Evolutionary conservation across 192 early-diverging fungal species (phyloP).

Genomic region (Coemansia sp.): DNA sequence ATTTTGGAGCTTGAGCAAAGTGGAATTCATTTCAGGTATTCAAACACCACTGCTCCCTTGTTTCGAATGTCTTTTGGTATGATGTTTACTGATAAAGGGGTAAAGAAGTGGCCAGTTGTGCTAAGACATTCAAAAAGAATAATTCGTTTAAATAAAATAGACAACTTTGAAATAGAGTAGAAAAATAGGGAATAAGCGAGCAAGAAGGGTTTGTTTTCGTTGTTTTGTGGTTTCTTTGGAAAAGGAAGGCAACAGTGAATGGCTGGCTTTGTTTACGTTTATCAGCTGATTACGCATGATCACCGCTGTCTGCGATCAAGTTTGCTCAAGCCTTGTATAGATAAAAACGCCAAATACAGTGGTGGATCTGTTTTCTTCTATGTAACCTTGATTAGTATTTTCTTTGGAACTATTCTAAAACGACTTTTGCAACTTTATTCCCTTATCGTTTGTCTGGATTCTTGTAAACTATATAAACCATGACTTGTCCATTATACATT

Average conservation of each 20-base stretch:
- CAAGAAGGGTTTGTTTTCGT: not conserved
- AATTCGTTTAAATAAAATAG: not conserved
- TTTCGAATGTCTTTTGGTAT: no score
- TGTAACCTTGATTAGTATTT: no score
- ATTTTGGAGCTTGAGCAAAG: conserved; percentile 44
- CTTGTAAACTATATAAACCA: no score
- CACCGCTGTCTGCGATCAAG: not conserved
- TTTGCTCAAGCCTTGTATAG: no score
- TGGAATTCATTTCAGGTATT: conserved; percentile 15
- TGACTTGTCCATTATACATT: no score
- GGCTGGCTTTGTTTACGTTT: not conserved
- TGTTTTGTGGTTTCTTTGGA: no score
- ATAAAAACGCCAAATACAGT: no score
- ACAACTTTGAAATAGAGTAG: not conserved
- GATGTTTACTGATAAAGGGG: not conserved
- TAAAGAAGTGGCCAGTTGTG: not conserved
- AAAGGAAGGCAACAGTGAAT: not conserved
- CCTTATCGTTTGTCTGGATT: no score
- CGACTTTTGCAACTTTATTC: no score
- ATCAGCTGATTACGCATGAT: not conserved
- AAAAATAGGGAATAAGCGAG: not conserved
- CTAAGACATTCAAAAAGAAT: not conserved
- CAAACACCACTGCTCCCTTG: not conserved
- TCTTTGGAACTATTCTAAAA: no score
- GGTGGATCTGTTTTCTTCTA: no score